Conservation (phyloP, 2,329 filamentous ascomycete genomes). For the Xylariaceae sp. region DNA sequence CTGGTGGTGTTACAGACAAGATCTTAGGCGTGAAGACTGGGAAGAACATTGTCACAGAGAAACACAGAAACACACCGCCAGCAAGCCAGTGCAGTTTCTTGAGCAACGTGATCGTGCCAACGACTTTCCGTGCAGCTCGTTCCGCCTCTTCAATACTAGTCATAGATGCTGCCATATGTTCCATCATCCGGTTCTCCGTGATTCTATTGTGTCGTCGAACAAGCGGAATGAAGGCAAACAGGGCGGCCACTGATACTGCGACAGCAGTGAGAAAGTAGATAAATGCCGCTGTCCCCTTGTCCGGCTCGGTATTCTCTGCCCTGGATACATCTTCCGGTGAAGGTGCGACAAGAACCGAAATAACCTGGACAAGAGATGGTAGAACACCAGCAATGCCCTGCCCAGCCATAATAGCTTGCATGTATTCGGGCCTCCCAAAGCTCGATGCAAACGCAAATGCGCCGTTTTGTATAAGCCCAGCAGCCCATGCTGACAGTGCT, state of each 20-base stretch:
- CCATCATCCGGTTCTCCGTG: slow-evolving; percentile 54
- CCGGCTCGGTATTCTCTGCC: slow-evolving; percentile 33
- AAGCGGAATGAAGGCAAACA: slow-evolving; percentile 78
- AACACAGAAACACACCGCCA: slow-evolving; percentile 78
- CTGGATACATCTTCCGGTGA: slow-evolving; percentile 44
- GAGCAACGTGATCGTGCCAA: slow-evolving; percentile 69
- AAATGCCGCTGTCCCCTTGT: slow-evolving; percentile 73
- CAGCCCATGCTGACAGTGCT: slow-evolving; percentile 76
- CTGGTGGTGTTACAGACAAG: slow-evolving; percentile 48
- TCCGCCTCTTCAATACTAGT: slow-evolving; percentile 60
- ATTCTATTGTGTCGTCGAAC: slow-evolving; percentile 64
- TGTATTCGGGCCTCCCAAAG: slow-evolving; percentile 87
- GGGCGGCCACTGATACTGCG: slow-evolving; percentile 69
- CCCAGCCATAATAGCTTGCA: slow-evolving; percentile 94
- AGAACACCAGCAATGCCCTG: slow-evolving; percentile 92
- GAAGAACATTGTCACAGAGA: slow-evolving; percentile 89
- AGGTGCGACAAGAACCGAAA: slow-evolving; percentile 73
- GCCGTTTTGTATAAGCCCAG: slow-evolving; percentile 90
- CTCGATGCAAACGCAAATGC: slow-evolving; percentile 89
- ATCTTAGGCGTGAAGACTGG: slow-evolving; percentile 86
- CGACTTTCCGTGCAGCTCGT: slow-evolving; percentile 54
- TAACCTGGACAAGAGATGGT: slow-evolving; percentile 81
- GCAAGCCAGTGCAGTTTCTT: slow-evolving; percentile 80
- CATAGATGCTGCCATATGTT: slow-evolving; percentile 56
- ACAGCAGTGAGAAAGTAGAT: slow-evolving; percentile 92